Evolutionary conservation across 1,284 basidiomycete species (phyloP).

Genomic region (Coniferiporia weirii): DNA sequence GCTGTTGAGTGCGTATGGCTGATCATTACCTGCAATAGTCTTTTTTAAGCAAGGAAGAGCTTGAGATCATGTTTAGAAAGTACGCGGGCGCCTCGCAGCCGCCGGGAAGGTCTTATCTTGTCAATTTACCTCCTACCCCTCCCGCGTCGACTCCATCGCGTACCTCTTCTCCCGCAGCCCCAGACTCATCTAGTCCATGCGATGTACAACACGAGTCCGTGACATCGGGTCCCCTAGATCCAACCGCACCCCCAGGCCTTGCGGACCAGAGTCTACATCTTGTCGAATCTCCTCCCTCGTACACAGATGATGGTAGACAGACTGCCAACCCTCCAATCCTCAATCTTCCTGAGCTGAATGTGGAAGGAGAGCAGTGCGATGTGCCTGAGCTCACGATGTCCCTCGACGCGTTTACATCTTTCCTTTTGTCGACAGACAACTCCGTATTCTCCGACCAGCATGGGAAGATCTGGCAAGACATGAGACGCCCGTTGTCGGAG

Average conservation of each 20-base stretch:
- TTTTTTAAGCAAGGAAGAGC: slow-evolving; percentile 36
- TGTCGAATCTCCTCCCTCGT: slow-evolving; percentile 3
- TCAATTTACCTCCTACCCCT: slow-evolving; percentile 8
- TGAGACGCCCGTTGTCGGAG: slow-evolving; percentile 81
- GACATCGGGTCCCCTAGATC: background rate
- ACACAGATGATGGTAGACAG: slow-evolving; percentile 22
- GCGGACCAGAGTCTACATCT: background rate
- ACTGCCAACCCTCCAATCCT: no score
- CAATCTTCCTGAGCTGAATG: slow-evolving; percentile 21
- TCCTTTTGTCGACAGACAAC: slow-evolving; percentile 71
- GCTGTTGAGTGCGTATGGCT: background rate
- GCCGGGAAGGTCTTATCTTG: slow-evolving; percentile 14
- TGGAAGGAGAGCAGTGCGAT: slow-evolving; percentile 2
- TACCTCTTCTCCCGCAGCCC: background rate
- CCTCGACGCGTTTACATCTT: slow-evolving; percentile 64
- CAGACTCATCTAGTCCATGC: slow-evolving; percentile 1
- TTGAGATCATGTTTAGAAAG: slow-evolving; percentile 51
- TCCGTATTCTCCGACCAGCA: slow-evolving; percentile 45
- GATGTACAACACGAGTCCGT: slow-evolving; percentile 18
- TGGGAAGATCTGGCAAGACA: slow-evolving; percentile 47
- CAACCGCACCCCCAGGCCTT: slow-evolving; percentile 18
- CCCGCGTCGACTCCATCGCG: slow-evolving; percentile 4
- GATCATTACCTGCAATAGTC: slow-evolving; percentile 37
- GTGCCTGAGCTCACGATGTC: slow-evolving; percentile 34
- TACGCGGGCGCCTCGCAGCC: slow-evolving; percentile 35